Conservation (phyloP, 2,329 filamentous ascomycete species). For the Hypocrella siamensis region DNA sequence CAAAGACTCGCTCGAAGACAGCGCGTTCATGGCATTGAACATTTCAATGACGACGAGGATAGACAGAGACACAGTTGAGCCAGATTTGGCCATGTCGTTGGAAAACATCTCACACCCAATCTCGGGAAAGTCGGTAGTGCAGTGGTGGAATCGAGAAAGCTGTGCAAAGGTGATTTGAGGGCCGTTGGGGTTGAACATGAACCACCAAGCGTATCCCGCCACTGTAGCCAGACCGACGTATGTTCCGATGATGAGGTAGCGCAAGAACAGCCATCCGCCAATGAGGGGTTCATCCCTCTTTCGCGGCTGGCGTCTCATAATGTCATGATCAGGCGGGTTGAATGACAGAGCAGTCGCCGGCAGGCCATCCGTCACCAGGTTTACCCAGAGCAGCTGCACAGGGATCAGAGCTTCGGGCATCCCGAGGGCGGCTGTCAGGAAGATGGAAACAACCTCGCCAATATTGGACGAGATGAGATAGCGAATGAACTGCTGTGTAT, state of each 20-base stretch:
- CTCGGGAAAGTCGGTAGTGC: conserved; percentile 68
- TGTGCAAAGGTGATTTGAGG: conserved; percentile 87
- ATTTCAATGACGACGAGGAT: conserved; percentile 96
- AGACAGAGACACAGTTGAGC: conserved; percentile 83
- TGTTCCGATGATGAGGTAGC: conserved; percentile 88
- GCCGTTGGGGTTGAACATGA: conserved; percentile 85
- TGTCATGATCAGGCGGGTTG: conserved; percentile 95
- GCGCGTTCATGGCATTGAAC: conserved; percentile 97
- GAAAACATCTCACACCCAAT: conserved; percentile 88
- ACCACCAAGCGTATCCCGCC: conserved; percentile 98
- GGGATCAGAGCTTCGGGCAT: conserved; percentile 97
- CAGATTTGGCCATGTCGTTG: conserved; percentile 72
- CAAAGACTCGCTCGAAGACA: conserved; percentile 88
- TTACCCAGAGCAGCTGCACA: conserved; percentile 96
- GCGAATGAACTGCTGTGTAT: conserved; percentile 98
- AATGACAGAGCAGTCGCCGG: conserved; percentile 93
- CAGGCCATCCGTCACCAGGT: conserved; percentile 92
- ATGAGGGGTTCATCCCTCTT: conserved; percentile 90
- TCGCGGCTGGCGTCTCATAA: conserved; percentile 84
- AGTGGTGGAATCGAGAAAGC: conserved; percentile 85
- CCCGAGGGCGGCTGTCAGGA: conserved; percentile 86
- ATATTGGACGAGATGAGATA: conserved; percentile 99
- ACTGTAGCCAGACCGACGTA: conserved; percentile 94
- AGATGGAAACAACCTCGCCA: conserved; percentile 96
- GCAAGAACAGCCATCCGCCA: conserved; percentile 90